These are phyloP conservation scores for Tetrastigma voinierianum DNA, from an alignment of 164 flowering plant species.

Conservation along the genomic window DNA sequence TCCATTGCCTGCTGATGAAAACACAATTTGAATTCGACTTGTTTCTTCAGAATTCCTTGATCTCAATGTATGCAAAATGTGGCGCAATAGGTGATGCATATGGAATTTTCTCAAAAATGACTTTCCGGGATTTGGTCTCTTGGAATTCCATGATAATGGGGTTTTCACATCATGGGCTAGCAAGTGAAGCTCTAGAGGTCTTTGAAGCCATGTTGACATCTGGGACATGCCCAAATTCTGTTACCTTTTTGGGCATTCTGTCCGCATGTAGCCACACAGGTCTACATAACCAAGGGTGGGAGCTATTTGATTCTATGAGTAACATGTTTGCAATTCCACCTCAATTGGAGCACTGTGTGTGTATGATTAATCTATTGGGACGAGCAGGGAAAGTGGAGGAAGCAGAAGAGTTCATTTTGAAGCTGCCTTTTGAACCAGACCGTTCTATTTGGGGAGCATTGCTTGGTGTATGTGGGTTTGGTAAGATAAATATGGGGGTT, in stretches of 20 bases:
- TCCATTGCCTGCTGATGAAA: slow-evolving; percentile 39
- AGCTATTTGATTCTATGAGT: slow-evolving; percentile 34
- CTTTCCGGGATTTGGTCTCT: slow-evolving; percentile 40
- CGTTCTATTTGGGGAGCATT: slow-evolving; percentile 53
- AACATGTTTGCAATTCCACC: slow-evolving; percentile 26
- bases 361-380: slow-evolving; percentile 48
- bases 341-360: slow-evolving; percentile 35
- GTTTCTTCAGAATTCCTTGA: slow-evolving; percentile 43
- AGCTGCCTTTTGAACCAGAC: slow-evolving; percentile 39
- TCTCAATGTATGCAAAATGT: slow-evolving; percentile 66
- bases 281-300: slow-evolving; percentile 26
- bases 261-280: slow-evolving; percentile 52
- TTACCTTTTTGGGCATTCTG: slow-evolving; percentile 44
- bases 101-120: slow-evolving; percentile 36
- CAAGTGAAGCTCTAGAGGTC: slow-evolving; percentile 28
- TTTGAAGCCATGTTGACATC: slow-evolving; percentile 35
- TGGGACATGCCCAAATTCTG: slow-evolving; percentile 35
- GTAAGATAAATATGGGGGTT: slow-evolving; percentile 19
- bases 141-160: slow-evolving; percentile 70
- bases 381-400: slow-evolving; percentile 44
- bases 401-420: slow-evolving; percentile 39
- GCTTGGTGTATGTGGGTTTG: slow-evolving; percentile 47
- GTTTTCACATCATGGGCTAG: slow-evolving; percentile 54
- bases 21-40: slow-evolving; percentile 25
- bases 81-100: slow-evolving; percentile 43